Evolutionary conservation across 345 rosid species (phyloP), one percentile per base, ranked within the genome.

Genomic region (Hibiscus mutabilis): DNA sequence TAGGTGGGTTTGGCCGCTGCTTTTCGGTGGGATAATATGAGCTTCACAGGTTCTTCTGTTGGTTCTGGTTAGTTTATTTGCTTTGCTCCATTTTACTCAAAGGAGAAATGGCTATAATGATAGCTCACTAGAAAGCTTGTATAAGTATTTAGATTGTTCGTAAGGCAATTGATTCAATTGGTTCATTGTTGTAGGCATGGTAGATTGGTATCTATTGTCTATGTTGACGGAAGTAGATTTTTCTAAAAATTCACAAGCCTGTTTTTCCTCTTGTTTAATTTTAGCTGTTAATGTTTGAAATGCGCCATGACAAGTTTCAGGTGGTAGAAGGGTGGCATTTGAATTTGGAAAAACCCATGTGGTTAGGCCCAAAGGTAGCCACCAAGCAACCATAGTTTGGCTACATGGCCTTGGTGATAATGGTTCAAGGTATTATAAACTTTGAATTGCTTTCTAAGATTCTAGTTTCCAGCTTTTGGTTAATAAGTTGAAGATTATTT

Each of bases 331-430:
- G 77, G 86, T 77, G 80, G 87, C 91, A 6, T 68, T 84, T 61
- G 87, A 89, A 69, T 95, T 92, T 82, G 99, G 99, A 69, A 89
- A 87, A 81, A 95, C 97, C 56, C 88, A 89, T 77, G 97, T 91
- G 77, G 96, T 95, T 72, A 84, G 86, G 83, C 97, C 99, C 73
- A 95, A 87, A 83, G 99, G 99, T 74, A 95, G 89, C 79, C 99
- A 92, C 76, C 96, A 88, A 79, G 99, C 97, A 22, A 95, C 97
- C 31, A 85, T 95, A 62, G 93, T 95, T 60, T 95, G 99, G 99
- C 86, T 92, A 44, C 99, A 95, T 79, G 99, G 97, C 21, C 97
- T 91, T 79, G 99, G 97, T n/a, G 99, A 95, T 83, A 88, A 89
- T 74, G 99, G 99, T 72, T 87, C 92, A 0, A 90, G 97, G 99